phyloP scores from a whole-genome alignment of 2,329 filamentous ascomycete genomes.

The Coniochaeta sp. region DNA sequence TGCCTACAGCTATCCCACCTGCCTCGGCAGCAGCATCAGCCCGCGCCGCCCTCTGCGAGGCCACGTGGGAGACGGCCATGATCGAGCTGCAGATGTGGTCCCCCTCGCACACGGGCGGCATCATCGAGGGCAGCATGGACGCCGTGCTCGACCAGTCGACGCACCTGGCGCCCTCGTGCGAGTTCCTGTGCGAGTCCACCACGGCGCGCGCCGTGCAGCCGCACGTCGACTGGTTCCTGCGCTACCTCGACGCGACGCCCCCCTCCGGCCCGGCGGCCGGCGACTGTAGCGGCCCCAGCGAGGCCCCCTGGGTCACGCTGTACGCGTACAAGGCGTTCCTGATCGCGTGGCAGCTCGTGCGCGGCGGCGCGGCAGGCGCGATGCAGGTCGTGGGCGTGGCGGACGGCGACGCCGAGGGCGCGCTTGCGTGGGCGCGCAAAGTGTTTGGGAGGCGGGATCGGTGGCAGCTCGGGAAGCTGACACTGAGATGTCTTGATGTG shows the following conservation, averaged over 20 bases:
- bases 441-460: constrained; percentile 20
- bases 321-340: constrained; percentile 32
- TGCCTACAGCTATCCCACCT: no score
- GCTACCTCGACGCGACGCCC: constrained; percentile 21
- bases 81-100: constrained; percentile 33
- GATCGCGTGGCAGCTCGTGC: constrained; percentile 29
- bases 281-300: constrained; percentile 5
- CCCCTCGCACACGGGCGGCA: constrained; percentile 28
- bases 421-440: constrained; percentile 21
- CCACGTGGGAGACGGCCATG: constrained; percentile 33
- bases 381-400: constrained; percentile 22
- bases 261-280: constrained; percentile 7
- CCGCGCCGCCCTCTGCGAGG: constrained; percentile 17
- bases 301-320: constrained; percentile 29
- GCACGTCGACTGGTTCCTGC: constrained; percentile 29
- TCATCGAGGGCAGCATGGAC: constrained; percentile 27
- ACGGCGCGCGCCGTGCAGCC: constrained; percentile 22
- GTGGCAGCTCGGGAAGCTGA: constrained; percentile 23
- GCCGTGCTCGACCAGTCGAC: constrained; percentile 23
- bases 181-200: constrained; percentile 22
- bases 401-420: constrained; percentile 21
- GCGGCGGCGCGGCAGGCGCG: constrained; percentile 19
- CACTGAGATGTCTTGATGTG: constrained; percentile 20
- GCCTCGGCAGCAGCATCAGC: constrained; percentile 4
- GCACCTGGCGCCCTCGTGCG: constrained; percentile 19